Evolutionary conservation across 2,329 filamentous ascomycete species (phyloP), one percentile per base, ranked within the genome.

Genomic region (Aspergillus awamori): DNA sequence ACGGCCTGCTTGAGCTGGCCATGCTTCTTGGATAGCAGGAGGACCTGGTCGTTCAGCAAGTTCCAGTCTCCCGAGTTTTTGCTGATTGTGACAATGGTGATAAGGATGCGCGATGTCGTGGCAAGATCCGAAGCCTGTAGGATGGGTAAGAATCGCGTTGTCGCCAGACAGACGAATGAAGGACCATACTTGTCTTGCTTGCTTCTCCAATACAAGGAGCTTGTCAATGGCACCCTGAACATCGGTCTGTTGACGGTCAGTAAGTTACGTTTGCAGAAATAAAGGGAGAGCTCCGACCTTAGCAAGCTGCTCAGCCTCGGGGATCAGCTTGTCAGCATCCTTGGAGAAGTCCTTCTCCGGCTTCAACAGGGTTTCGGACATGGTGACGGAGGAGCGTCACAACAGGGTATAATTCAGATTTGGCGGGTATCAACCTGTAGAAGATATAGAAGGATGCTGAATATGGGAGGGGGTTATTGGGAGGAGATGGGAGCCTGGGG

Each of bases 321-420:
- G 91, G 70, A 99, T 88, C 80, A 92, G 87, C 81, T 90, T 87
- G 84, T 98, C 93, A 74, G 92, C 92, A 81, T 98, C 93, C 82
- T 97, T 96, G 75, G 91, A 90, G 87, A 91, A 97, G 88, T 99
- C 95, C 89, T 96, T 97, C 84, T 99, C 95, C 74, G 94, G 92
- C 87, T 96, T 96, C 79, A 95, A 77, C 70, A 88, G 80, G 79
- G 87, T 87, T 80, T 93, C 91, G 73, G 93, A 90, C 93, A 96
- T 96, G 76, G 68, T 84, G 78, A 72, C 71, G 71, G 70, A 59
- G 62, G 53, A 55, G 51, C 59, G 59, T 62, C 55, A 59, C 58
- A 58, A 36, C 55, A 58, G 63, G 39, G 41, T 17, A 15, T 28
- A 15, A 45, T 17, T 41, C n/a, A 17, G 15, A 52, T 47, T 28